Conservation (phyloP, 1,284 basidiomycete genomes). For the Peniophora sp. region DNA sequence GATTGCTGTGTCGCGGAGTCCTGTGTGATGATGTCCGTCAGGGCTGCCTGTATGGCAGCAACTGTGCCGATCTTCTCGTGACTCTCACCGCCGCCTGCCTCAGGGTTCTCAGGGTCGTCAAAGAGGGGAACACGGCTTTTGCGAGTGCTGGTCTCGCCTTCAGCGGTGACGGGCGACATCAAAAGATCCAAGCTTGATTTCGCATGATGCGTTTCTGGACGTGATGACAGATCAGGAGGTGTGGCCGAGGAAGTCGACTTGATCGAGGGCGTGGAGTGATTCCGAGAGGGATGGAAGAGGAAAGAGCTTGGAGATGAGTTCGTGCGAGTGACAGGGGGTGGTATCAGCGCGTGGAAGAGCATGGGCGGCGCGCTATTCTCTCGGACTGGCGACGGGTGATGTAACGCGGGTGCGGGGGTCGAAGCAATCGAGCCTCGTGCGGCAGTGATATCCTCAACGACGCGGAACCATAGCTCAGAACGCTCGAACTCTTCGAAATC, state of each 20-base stretch:
- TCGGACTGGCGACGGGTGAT: background rate
- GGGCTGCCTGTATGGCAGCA: constrained; percentile 89
- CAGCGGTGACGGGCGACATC: constrained; percentile 55
- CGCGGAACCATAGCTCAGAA: constrained; percentile 88
- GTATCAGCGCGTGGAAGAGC: constrained; percentile 7
- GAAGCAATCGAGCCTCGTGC: constrained; percentile 12
- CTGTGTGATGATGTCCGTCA: constrained; percentile 88
- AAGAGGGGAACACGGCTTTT: constrained; percentile 67
- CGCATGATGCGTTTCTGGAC: constrained; percentile 12
- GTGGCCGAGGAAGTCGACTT: constrained; percentile 9
- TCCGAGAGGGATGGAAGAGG: constrained; percentile 3
- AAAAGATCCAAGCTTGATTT: constrained; percentile 62
- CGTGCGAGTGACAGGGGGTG: constrained; percentile 4
- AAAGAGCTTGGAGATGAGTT: constrained; percentile 7
- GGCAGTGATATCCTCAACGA: constrained; percentile 63
- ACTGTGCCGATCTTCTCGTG: constrained; percentile 44
- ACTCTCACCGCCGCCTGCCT: constrained; percentile 53
- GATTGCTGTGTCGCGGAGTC: constrained; percentile 44
- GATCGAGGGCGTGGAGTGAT: constrained; percentile 1
- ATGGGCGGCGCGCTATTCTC: constrained; percentile 4
- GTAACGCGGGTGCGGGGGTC: background rate
- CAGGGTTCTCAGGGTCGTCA: constrained; percentile 60
- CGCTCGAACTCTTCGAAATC: constrained; percentile 85
- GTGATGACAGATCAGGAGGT: constrained; percentile 1
- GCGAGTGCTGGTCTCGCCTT: constrained; percentile 35